These are phyloP conservation scores for Malus asiatica DNA, from an alignment of 306 rosid species.

Conservation along the genomic window DNA sequence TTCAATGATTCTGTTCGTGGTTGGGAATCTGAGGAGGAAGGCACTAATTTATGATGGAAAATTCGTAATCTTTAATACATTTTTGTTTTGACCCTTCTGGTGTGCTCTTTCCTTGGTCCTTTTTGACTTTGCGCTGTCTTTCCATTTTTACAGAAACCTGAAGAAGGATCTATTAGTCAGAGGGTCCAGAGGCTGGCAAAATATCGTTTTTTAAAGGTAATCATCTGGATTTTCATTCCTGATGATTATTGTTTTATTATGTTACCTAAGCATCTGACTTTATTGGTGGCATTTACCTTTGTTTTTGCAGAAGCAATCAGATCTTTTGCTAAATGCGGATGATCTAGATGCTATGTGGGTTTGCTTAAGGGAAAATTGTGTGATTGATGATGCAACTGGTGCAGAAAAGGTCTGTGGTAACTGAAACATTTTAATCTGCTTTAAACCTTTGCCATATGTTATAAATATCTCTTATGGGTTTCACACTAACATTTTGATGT, in stretches of 20 bases:
- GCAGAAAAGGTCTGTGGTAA: conserved; percentile 75
- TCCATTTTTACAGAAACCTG: conserved; percentile 74
- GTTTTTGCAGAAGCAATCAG: conserved; percentile 86
- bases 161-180: conserved; percentile 93
- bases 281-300: conserved; percentile 12
- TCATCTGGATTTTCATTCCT: neutral
- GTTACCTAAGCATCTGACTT: conserved; percentile 12
- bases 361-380: conserved; percentile 95
- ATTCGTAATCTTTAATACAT: neutral
- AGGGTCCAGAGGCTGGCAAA: conserved; percentile 95
- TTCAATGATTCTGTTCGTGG: neutral
- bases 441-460: neutral
- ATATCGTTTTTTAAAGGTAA: conserved; percentile 78
- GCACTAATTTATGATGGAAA: neutral
- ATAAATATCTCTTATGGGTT: neutral
- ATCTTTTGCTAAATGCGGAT: conserved; percentile 92
- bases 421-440: conserved; percentile 11
- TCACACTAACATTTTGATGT: neutral
- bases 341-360: conserved; percentile 99
- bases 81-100: neutral
- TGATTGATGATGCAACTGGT: conserved; percentile 93
- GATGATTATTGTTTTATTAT: conserved; percentile 10
- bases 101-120: neutral
- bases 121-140: conserved; percentile 5
- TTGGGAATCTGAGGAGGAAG: neutral